phyloP scores from a whole-genome alignment of 805 yeast genomes.

The Candida ficus region DNA sequence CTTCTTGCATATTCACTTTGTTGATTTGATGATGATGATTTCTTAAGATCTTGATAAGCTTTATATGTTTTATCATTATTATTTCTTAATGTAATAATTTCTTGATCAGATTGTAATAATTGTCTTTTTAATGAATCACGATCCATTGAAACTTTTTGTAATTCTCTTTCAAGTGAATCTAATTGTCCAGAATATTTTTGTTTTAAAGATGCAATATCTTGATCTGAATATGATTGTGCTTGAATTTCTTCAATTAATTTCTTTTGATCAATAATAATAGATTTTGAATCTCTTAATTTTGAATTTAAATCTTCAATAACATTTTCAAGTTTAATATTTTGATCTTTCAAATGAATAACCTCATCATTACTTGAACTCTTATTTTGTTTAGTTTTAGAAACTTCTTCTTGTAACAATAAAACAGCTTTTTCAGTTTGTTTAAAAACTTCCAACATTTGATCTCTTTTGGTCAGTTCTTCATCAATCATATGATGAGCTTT shows the following conservation, averaged over 20 bases:
- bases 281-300: conserved; percentile 17
- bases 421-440: conserved; percentile 11
- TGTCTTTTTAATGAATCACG: conserved; percentile 21
- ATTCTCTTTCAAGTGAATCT: conserved; percentile 26
- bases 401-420: conserved; percentile 9
- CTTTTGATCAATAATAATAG: conserved; percentile 19
- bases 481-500: conserved; percentile 1
- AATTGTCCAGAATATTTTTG: conserved; percentile 14
- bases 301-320: conserved; percentile 12
- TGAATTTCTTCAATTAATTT: conserved; percentile 21
- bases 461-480: conserved; percentile 1
- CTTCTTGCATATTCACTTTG: conserved; percentile 7
- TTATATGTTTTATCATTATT: conserved; percentile 28
- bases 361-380: conserved; percentile 8
- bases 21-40: conserved; percentile 7
- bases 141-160: conserved; percentile 22
- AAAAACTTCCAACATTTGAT: conserved; percentile 2
- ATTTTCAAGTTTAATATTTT: conserved; percentile 13
- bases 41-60: conserved; percentile 19
- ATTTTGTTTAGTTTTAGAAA: conserved; percentile 8
- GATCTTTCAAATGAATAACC: conserved; percentile 7
- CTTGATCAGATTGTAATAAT: conserved; percentile 18
- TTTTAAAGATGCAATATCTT: conserved; percentile 15
- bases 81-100: conserved; percentile 22
- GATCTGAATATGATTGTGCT: conserved; percentile 14